A percentile compares a stretch with the other conserved stretches of the same genome.
phyloP scores from a whole-genome alignment of 129 eudicot species.

The Gnaphalium uliginosum region DNA sequence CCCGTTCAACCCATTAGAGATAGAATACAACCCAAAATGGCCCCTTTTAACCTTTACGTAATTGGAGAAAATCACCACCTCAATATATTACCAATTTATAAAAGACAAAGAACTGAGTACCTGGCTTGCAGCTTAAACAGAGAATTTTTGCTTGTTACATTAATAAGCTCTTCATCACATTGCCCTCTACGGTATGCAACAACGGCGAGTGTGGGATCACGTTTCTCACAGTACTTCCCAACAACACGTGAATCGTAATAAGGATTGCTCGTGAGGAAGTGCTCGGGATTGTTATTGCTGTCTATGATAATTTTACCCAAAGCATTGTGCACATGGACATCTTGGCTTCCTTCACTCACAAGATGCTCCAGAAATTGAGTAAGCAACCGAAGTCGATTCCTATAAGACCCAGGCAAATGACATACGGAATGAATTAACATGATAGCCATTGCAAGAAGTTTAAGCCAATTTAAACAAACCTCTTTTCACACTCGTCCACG shows the following conservation, averaged over 20 bases:
- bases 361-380: conserved; percentile 75
- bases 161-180: conserved; percentile 86
- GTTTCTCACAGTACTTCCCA: conserved; percentile 92
- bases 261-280: conserved; percentile 86
- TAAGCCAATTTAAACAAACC: conserved; percentile 31
- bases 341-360: conserved; percentile 96
- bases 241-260: conserved; percentile 91
- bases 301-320: conserved; percentile 88
- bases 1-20: not conserved
- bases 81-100: not conserved
- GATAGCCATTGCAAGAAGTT: not conserved
- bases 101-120: conserved; percentile 24
- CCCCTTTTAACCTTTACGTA: not conserved
- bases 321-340: conserved; percentile 94
- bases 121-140: conserved; percentile 89
- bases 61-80: not conserved
- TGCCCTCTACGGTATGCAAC: conserved; percentile 95
- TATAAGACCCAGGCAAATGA: conserved; percentile 1
- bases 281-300: conserved; percentile 89
- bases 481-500: conserved; percentile 80
- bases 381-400: conserved; percentile 11
- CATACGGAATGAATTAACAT: not conserved
- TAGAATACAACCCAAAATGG: not conserved
- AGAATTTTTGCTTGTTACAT: conserved; percentile 80
- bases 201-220: conserved; percentile 94